Percentiles rank a stretch among this genome's conserved stretches.
Conservation (phyloP, 495 filamentous ascomycete genomes). For the Daldinia concentrica region DNA sequence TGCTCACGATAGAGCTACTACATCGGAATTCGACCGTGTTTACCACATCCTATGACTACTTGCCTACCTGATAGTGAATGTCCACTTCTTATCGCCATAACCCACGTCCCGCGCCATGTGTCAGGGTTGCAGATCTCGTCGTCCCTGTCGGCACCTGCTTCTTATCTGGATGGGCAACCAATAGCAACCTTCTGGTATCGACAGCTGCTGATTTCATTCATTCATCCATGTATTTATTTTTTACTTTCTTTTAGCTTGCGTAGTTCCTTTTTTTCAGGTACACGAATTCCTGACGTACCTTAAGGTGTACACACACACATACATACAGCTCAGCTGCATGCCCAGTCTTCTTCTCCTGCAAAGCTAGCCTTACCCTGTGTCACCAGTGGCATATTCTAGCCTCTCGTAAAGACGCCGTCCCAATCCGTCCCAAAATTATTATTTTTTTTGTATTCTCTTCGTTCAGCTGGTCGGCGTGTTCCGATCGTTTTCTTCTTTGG, state of each 20-base stretch:
- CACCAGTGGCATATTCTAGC: conserved; percentile 22
- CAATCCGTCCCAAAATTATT: background rate
- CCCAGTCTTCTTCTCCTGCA: background rate
- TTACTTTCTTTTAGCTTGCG: background rate
- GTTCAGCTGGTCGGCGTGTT: conserved; percentile 25
- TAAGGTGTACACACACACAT: background rate
- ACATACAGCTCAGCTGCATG: conserved; percentile 10
- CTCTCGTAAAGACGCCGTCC: conserved; percentile 3
- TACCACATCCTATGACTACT: conserved; percentile 8
- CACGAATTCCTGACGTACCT: conserved; percentile 2
- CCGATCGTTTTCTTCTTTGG: conserved; percentile 11
- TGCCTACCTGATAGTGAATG: background rate
- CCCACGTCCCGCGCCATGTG: conserved; percentile 13
- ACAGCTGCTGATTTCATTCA: background rate
- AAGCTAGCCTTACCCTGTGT: conserved; percentile 26
- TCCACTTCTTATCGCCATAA: conserved; percentile 8
- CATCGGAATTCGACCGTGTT: background rate
- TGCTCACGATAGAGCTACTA: background rate
- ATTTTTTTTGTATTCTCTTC: background rate
- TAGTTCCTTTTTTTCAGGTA: conserved; percentile 11
- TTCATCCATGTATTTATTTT: background rate
- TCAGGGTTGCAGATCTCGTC: conserved; percentile 21
- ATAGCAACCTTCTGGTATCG: conserved; percentile 11
- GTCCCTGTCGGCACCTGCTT: conserved; percentile 10
- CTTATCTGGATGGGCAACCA: conserved; percentile 30